Base-by-base conservation (phyloP, 2,329 filamentous ascomycete genomes). In the Fusarium subtropicale region DNA sequence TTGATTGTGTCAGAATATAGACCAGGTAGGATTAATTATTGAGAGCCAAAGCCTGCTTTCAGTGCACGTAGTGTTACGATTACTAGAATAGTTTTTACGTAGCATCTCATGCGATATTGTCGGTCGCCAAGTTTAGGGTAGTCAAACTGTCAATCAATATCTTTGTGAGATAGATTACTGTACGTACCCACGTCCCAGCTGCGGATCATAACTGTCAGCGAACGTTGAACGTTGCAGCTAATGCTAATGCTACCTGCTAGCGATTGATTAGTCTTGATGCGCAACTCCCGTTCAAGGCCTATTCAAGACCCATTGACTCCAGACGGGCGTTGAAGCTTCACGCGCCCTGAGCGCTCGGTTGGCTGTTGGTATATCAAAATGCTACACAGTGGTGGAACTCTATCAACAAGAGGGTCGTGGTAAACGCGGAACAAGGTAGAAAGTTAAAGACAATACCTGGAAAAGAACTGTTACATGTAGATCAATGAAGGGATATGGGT, bases 141-240 rank as follows among this genome's bases (percentile, higher is more conserved):
- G 11, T 12, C 12, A 20, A 20, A 26, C 7, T n/a, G 24, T 50
- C 22, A n/a, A 24, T 26, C 20, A 22, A 22, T 34, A 24, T 33
- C 10, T 24, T 26, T 16, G 52, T 52, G 9, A 22, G 33, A 8
- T 12, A 41, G 48, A 56, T 15, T 15, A 3, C 13, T 46, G 18
- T 46, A 46, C 26, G 26, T 46, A 46, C 44, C 28, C 28, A 20
- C 28, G 57, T 48, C 39, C 64, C 51, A 59, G 51, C 55, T 59
- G 64, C 57, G 56, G 55, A 64, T 69, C 67, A 60, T 54, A 48
- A 47, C 47, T 58, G 30, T 51, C 52, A 53, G 13, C 30, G 53
- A 60, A 20, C 47, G 38, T 52, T 47, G 36, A 60, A 20, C 47
- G 38, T 52, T 47, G 36, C 46, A 22, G 45, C 38, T 38, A 30